Evolutionary conservation across 192 early-diverging fungal species (phyloP), one percentile per base, ranked within the genome.

Genomic region (Martensiomyces pterosporus): DNA sequence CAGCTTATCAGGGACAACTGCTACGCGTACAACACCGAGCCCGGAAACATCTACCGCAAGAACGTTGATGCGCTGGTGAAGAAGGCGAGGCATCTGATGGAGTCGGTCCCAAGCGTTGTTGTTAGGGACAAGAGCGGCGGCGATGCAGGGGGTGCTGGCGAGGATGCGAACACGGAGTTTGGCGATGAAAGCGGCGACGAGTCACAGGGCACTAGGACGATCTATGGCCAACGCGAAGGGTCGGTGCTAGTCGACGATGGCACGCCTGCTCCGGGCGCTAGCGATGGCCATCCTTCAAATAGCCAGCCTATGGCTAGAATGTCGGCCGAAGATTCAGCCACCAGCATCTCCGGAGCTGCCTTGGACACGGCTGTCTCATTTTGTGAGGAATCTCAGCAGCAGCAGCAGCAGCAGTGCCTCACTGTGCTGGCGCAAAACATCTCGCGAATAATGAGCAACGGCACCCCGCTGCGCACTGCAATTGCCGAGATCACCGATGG

Each of bases 1-100:
- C 79, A 87, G 55, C 67, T 97, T 39, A 96, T 99, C 47, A 94
- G 90, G 74, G 74, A 79, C 37, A 99, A 99, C 63, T 97, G 94
- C 70, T 80, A 93, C 34, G 69, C 68, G 4, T 99, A 91, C 79
- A 99, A 99, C 64, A 82, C 86, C 3, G 78, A 86, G 49, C 91
- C 92, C 5, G 83, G 85, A n/a, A 91, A 87, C 61, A 80, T 85
- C 44, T 99, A 89, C 58, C 84, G 94, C 35, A 84, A 79, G 29
- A 88, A 92, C 47, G 94, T 88, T 1, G 80, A 76, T 19, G 81
- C 83, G 2, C 85, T 99, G 89, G 80, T 82, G 44, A 79, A 84
- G 18, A 85, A 81, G 60, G 85, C 89, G 1, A 79, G 79, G 13
- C 68, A 80, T 41, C 58, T 98, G 14, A 66, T 95, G 51, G 81